Evolutionary conservation across 2,329 filamentous ascomycete genomes (phyloP).

Genomic region (Aspergillus uvarum): DNA sequence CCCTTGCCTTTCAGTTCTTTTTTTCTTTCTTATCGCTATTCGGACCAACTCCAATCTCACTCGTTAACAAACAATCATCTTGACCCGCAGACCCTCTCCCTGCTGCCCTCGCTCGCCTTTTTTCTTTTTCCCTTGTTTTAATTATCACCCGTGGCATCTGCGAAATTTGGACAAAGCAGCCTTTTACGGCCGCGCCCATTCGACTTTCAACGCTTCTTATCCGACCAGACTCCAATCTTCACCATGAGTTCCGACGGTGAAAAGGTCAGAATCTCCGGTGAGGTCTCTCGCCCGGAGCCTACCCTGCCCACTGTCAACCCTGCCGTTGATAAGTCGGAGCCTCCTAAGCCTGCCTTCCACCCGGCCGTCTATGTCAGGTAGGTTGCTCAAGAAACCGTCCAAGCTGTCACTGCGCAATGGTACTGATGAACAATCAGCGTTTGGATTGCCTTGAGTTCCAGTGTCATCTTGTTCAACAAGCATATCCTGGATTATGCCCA

Average conservation of each 20-base stretch:
- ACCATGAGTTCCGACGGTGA: conserved; percentile 68
- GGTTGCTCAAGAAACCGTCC: conserved; percentile 16
- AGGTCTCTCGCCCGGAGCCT: conserved; percentile 48
- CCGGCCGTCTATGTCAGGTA: conserved; percentile 81
- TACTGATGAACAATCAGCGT: conserved; percentile 54
- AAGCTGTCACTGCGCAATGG: background rate
- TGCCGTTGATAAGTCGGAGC: conserved; percentile 67
- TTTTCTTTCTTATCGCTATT: conserved; percentile 23
- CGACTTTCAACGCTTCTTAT: conserved; percentile 49
- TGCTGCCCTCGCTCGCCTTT: conserved; percentile 15
- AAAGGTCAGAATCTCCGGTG: conserved; percentile 80
- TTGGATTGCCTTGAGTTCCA: conserved; percentile 91
- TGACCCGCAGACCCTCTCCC: conserved; percentile 1
- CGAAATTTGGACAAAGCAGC: conserved; percentile 44
- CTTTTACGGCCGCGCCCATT: conserved; percentile 48
- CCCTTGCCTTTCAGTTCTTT: conserved; percentile 19
- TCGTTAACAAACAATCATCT: conserved; percentile 23
- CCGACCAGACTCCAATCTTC: conserved; percentile 38
- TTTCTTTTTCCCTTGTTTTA: conserved; percentile 19
- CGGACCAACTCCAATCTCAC: conserved; percentile 29
- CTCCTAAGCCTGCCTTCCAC: conserved; percentile 66
- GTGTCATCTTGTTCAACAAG: conserved; percentile 99
- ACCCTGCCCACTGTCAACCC: conserved; percentile 81
- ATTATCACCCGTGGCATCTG: conserved; percentile 43
- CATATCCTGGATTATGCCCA: conserved; percentile 84